Base-by-base conservation (phyloP, 331 rosid species). In the Arachis monticola region DNA sequence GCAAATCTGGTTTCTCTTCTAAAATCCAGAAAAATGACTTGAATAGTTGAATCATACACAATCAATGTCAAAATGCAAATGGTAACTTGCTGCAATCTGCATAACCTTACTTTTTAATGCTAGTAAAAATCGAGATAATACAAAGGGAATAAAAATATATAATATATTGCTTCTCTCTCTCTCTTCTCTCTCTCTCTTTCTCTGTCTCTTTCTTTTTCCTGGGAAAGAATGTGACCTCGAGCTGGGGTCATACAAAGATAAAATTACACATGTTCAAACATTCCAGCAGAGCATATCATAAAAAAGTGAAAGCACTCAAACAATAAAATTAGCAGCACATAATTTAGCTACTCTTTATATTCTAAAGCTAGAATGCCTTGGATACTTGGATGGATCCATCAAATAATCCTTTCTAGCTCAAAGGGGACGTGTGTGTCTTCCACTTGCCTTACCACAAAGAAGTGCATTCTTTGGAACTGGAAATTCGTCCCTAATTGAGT, bases 401-500 rank as follows among this genome's bases (percentile, higher is more conserved):
- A 17, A 35, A 60, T 17, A 73, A 45, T 44, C 59, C 5, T 45
- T 71, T 74, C 44, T 7, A 61, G 59, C 82, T 89, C 83, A 88
- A 81, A 95, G 88, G 1, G 99, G 99, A 12, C 98, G 84, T 4
- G 97, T 95, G 89, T 80, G 97, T 64, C 90, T 88, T 27, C 99
- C 97, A 9, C 80, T 80, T 45, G 97, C 98, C 74, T 70, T 87
- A 8, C 99, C 99, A 80, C 99, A 95, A 3, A 90, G 96, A 62
- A 81, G 91, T 10, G 99, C 99, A 69, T 95, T 92, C 90, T 80
- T 95, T 27, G 99, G 99, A 77, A 92, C 80, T 10, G 99, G 99
- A 78, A 48, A 92, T 77, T 95, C 99, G n/a, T 95, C 99, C 72
- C 99, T 88, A 35, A 95, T 72, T 7, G 99, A 95, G 71, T 87